Base-by-base conservation (phyloP, 768 basidiomycete genomes). In the Tulasnella sp. region DNA sequence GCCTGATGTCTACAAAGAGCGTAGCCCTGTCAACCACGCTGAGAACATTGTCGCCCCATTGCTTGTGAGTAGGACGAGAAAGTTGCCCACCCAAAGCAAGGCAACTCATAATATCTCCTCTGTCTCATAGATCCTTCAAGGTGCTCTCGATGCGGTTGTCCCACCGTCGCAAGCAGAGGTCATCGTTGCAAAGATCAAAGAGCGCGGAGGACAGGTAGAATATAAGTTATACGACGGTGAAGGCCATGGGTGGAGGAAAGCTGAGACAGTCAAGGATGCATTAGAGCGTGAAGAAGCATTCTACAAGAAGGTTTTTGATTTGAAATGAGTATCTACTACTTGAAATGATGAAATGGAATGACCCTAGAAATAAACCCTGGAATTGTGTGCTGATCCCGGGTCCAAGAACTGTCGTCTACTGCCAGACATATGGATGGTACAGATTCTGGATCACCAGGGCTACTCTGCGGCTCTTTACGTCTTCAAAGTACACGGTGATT, bases 21-120 rank as follows among this genome's bases (percentile, higher is more conserved):
- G 85, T 17, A 85, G 83, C 2, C 84, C 87, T 0, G 68, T 87
- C 21, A 71, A 76, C 55, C 76, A 82, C 60, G 83, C 81, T 0
- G 75, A 78, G 9, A 77, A 75, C 62, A 89, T 90, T 63, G 73
- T 73, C 24, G 71, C 75, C 0, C 83, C 85, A 1, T 72, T 88
- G 48, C 68, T 87, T 68, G 85, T 85, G 59, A 63, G 80, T 70
- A 7, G 7, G 15, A 7, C 7, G 34, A 38, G n/a, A n/a, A n/a
- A n/a, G n/a, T 38, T 21, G 48, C 25, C 41, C 66, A 17, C 31
- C n/a, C n/a, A 12, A 22, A 17, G 17, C 59, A 29, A 12, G 19
- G n/a, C 31, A 56, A 19, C 38, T 8, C 2, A 3, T 0, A 15
- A 27, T 8, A 31, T 60, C 27, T 8, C 17, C 4, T 38, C 34